phyloP scores from a whole-genome alignment of 805 yeast genomes.

The Metschnikowia sp. region DNA sequence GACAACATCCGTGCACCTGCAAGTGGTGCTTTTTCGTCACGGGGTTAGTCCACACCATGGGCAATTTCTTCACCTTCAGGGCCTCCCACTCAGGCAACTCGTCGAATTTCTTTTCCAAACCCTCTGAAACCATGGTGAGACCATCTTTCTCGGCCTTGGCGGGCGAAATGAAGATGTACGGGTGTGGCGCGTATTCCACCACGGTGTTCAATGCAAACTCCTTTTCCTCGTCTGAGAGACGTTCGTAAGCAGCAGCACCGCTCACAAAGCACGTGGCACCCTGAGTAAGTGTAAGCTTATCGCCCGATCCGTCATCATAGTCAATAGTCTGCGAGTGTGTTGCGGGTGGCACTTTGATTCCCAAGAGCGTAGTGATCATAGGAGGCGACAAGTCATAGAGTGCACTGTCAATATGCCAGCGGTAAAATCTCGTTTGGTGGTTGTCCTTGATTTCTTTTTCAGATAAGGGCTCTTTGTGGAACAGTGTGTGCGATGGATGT shows the following conservation, averaged over 20 bases:
- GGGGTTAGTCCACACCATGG: slow-evolving; percentile 91
- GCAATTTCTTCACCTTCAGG: slow-evolving; percentile 69
- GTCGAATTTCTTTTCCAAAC: slow-evolving; percentile 62
- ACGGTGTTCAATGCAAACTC: slow-evolving; percentile 71
- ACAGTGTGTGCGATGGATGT: slow-evolving; percentile 81
- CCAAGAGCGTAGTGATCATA: slow-evolving; percentile 77
- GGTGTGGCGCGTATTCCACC: slow-evolving; percentile 89
- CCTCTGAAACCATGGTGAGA: slow-evolving; percentile 78
- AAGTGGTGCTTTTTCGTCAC: slow-evolving; percentile 78
- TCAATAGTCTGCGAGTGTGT: slow-evolving; percentile 59
- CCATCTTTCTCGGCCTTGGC: slow-evolving; percentile 86
- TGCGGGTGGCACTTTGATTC: slow-evolving; percentile 73
- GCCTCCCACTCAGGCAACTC: slow-evolving; percentile 83
- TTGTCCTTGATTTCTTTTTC: slow-evolving; percentile 57
- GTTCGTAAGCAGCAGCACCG: slow-evolving; percentile 74
- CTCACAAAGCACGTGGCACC: slow-evolving; percentile 90
- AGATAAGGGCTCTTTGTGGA: slow-evolving; percentile 66
- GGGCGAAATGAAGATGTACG: slow-evolving; percentile 78
- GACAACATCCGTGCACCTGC: slow-evolving; percentile 88
- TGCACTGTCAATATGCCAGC: slow-evolving; percentile 95
- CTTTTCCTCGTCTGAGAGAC: slow-evolving; percentile 66
- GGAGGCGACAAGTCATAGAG: slow-evolving; percentile 85
- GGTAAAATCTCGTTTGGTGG: slow-evolving; percentile 74
- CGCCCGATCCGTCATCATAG: slow-evolving; percentile 54
- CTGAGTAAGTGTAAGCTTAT: slow-evolving; percentile 62